Base-by-base conservation (phyloP, 441 rosid species). In the Pelargonium cotyledonis region DNA sequence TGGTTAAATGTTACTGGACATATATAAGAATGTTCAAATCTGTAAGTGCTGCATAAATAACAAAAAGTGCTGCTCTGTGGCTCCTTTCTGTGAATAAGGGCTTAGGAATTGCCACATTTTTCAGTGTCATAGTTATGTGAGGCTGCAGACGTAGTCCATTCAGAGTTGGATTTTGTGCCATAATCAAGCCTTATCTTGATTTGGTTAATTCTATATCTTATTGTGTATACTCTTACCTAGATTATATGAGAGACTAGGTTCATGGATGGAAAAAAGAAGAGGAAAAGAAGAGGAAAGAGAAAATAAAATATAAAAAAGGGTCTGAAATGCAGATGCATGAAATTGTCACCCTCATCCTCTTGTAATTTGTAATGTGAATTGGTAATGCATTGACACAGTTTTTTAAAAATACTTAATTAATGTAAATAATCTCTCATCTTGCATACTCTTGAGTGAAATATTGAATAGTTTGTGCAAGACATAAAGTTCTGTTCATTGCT, bases 261-360 rank as follows among this genome's bases (percentile, higher is more conserved):
- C 35, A 44, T 66, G 68, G 69, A 67, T 49, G 26, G 44, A 21
- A 21, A 43, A 14, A 67, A 65, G 29, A 16, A 31, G 31, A 29
- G 4, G 31, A 29, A 29, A 29, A 5, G 4, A 31, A 31, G 46
- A 41, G 46, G 38, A 31, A 31, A 31, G 46, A 41, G 46, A 43
- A 43, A 43, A 43, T 43, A 43, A 43, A 43, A 43, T 43, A 43
- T 7, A 43, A 43, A 43, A 10, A 43, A 7, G 1, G 47, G 47
- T 7, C 6, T 7, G 1, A 43, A 43, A 43, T 7, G 47, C 47
- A 7, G 47, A 43, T 43, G 8, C 47, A 43, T 43, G 47, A 7
- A 43, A 43, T 43, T 43, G 47, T 3, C 38, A 3, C 38, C 38
- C 0, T 43, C 11, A 43, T 43, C 47, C 47, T 43, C 47, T 43